Base-by-base conservation (phyloP, 2,329 filamentous ascomycete species). In the Aspergillus fumigatiaffinis region DNA sequence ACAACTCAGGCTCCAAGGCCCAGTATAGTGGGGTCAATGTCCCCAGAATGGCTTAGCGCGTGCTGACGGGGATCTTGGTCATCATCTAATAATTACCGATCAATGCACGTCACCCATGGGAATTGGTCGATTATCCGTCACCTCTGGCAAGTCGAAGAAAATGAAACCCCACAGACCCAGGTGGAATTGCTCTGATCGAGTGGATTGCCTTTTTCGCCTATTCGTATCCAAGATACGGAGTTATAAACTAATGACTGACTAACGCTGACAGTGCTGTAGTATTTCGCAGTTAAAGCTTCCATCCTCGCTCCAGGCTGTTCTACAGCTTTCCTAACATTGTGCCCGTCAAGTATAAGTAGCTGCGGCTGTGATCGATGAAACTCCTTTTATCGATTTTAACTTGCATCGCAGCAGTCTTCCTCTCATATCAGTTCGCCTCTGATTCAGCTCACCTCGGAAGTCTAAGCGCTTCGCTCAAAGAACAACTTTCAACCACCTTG, bases 331-430 rank as follows among this genome's bases (percentile, higher is more conserved):
- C 58, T 60, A 32, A 57, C 17, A 51, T 9, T 21, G 9, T 5
- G 7, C 23, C 7, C 20, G 21, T 42, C 8, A 12, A 8, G 56
- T 72, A 75, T 73, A 74, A 73, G 73, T 63, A 64, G 51, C 57
- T 54, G 21, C 44, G 32, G 38, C 54, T 55, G 29, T 46, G 55
- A 53, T 63, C 66, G 59, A 75, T 76, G 73, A 74, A 65, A 66
- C 53, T 73, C 14, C 58, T 75, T 57, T 57, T 73, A 21, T 68
- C 73, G 55, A 58, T 74, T 70, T 60, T 71, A 59, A 71, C 74
- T 68, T 74, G 68, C 67, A 68, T 73, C 61, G 64, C 63, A 62
- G 71, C 73, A 68, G 65, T 72, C 50, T 20, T 70, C 50, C 51
- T 68, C 48, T 62, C 65, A 25, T 71, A 68, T 63, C 44, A 47